Evolutionary conservation across 352 stramenopile genomes (phyloP).

Genomic region (Pythium graminicola): DNA sequence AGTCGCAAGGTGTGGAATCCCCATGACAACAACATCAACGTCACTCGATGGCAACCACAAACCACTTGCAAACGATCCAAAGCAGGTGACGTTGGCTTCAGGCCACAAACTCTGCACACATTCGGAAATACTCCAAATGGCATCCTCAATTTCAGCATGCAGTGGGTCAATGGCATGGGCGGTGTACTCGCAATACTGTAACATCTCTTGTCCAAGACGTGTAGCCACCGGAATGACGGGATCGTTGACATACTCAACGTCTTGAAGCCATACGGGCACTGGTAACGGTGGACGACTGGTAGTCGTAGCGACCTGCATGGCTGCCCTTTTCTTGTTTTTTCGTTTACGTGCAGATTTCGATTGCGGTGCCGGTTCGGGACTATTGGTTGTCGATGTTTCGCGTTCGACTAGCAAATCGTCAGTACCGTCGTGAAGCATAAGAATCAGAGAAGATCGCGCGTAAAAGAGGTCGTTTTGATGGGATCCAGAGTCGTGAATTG

Average conservation of each 20-base stretch:
- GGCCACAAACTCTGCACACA: conserved; percentile 70
- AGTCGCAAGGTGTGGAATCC: conserved; percentile 23
- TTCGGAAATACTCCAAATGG: conserved; percentile 57
- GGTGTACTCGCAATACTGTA: conserved; percentile 58
- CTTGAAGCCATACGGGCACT: conserved; percentile 29
- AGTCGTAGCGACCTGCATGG: neutral
- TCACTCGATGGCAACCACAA: conserved; percentile 87
- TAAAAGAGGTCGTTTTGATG: too few relatives aligned
- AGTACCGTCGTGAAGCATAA: too few relatives aligned
- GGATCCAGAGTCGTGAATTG: too few relatives aligned
- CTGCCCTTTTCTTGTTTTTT: conserved; percentile 13
- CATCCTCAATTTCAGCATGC: conserved; percentile 58
- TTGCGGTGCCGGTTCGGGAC: neutral
- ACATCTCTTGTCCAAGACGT: conserved; percentile 56
- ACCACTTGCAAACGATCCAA: conserved; percentile 79
- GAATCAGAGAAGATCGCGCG: too few relatives aligned
- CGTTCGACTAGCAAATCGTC: too few relatives aligned
- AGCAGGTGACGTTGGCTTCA: conserved; percentile 60
- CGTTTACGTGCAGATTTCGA: conserved; percentile 12
- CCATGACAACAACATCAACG: conserved; percentile 85
- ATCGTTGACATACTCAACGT: conserved; percentile 30
- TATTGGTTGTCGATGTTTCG: too few relatives aligned
- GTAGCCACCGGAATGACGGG: conserved; percentile 29
- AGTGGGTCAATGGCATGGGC: conserved; percentile 45
- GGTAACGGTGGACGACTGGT: conserved; percentile 5